Conservation (phyloP, 495 filamentous ascomycete species). For the Neurospora sp. region DNA sequence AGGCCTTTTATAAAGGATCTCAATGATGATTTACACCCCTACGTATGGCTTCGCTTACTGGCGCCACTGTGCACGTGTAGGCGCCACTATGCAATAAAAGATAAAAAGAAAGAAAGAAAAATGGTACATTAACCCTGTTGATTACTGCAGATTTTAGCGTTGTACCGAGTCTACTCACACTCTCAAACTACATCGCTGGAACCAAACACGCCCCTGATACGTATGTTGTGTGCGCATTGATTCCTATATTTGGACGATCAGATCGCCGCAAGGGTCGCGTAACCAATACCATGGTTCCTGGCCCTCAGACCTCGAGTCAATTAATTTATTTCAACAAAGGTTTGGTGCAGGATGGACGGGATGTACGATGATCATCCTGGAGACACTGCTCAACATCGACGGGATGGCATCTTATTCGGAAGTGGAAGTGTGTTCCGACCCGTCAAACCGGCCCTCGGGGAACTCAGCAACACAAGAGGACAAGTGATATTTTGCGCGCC, state of each 20-base stretch:
- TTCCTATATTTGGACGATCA: not conserved
- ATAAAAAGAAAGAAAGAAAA: no score
- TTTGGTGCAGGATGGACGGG: not conserved
- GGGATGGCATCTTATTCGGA: not conserved
- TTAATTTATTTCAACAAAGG: not conserved
- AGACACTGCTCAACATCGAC: not conserved
- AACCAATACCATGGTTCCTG: not conserved
- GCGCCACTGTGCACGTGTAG: no score
- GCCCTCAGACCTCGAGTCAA: not conserved
- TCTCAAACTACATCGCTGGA: no score
- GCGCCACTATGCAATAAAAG: no score
- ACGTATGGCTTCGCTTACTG: no score
- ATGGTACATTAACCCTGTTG: no score
- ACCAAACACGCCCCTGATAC: not conserved
- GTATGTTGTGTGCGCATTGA: not conserved
- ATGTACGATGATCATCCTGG: not conserved
- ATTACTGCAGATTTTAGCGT: no score
- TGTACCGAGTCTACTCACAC: no score
- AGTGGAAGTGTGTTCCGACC: not conserved
- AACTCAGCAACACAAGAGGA: not conserved
- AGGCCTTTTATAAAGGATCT: no score
- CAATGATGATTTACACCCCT: no score
- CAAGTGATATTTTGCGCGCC: not conserved
- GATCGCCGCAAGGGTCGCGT: not conserved
- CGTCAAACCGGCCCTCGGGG: not conserved